These are phyloP conservation scores for Geotrichum candidum DNA, from an alignment of 1,139 yeast genomes.

Conservation along the genomic window DNA sequence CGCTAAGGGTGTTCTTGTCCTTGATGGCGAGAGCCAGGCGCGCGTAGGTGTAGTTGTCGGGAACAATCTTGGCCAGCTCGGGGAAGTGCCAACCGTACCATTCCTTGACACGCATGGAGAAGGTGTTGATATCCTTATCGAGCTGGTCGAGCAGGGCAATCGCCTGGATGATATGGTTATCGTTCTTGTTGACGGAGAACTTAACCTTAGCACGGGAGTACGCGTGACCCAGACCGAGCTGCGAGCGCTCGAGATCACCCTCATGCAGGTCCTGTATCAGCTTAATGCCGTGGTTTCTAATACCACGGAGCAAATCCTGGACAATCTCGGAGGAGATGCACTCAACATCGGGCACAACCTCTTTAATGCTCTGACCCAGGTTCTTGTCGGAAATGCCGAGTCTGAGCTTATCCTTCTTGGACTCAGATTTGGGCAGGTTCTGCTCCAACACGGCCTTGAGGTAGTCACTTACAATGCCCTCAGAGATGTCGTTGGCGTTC, in stretches of 20 bases:
- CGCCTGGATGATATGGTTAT: conserved; percentile 97
- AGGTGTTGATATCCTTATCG: conserved; percentile 95
- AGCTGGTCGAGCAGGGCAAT: conserved; percentile 94
- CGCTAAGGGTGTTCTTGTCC: conserved; percentile 81
- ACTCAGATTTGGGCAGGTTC: conserved; percentile 81
- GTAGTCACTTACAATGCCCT: conserved; percentile 91
- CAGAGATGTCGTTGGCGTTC: conserved; percentile 95
- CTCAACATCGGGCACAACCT: conserved; percentile 78
- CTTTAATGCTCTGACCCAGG: conserved; percentile 95
- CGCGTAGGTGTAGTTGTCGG: conserved; percentile 84
- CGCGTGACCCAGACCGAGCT: conserved; percentile 97
- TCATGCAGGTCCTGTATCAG: conserved; percentile 85
- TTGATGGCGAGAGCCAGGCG: conserved; percentile 67
- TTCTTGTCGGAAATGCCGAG: conserved; percentile 93
- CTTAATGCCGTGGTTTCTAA: conserved; percentile 85
- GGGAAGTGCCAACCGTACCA: conserved; percentile 99
- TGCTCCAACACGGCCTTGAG: conserved; percentile 83
- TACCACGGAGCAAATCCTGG: conserved; percentile 92
- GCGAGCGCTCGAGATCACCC: conserved; percentile 97
- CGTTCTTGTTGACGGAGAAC: conserved; percentile 97
- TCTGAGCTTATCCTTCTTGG: conserved; percentile 52
- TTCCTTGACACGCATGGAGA: conserved; percentile 95
- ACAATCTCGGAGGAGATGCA: conserved; percentile 87
- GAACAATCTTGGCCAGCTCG: conserved; percentile 93
- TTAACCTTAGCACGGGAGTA: conserved; percentile 98